A percentile compares a stretch with the other conserved stretches of the same genome.
These are phyloP conservation scores for Hydnomerulius pinastri DNA, from an alignment of 768 basidiomycete genomes.

Conservation along the genomic window DNA sequence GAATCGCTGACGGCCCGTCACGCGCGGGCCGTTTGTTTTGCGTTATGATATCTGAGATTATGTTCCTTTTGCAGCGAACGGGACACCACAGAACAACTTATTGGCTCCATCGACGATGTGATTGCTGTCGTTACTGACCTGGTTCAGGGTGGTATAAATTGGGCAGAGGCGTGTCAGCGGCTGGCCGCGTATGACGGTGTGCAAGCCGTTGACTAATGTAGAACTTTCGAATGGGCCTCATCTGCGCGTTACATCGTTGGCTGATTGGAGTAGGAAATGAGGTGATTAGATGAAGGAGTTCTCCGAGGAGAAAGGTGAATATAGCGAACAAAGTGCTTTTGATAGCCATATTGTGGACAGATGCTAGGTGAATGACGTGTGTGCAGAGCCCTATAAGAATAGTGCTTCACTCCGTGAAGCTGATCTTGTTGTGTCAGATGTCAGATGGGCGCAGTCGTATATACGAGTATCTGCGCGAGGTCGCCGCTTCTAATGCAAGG, in stretches of 20 bases:
- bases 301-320: conserved; percentile 19
- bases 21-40: not conserved
- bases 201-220: conserved; percentile 67
- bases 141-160: conserved; percentile 71
- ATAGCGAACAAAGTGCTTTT: not conserved
- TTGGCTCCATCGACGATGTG: conserved; percentile 89
- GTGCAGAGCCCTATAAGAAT: not conserved
- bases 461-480: not conserved
- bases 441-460: not conserved
- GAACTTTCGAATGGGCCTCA: not conserved
- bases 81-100: conserved; percentile 91
- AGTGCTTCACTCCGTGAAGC: not conserved
- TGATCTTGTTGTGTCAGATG: not conserved
- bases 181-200: conserved; percentile 85
- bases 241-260: not conserved
- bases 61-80: conserved; percentile 64
- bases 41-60: conserved; percentile 3
- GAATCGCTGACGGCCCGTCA: not conserved
- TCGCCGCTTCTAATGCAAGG: not conserved
- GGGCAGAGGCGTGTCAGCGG: conserved; percentile 71
- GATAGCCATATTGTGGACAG: no score
- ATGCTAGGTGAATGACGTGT: not conserved
- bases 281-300: not conserved
- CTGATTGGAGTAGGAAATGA: not conserved
- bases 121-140: conserved; percentile 78